phyloP scores from a whole-genome alignment of 306 rosid species.

The Cicer arietinum region DNA sequence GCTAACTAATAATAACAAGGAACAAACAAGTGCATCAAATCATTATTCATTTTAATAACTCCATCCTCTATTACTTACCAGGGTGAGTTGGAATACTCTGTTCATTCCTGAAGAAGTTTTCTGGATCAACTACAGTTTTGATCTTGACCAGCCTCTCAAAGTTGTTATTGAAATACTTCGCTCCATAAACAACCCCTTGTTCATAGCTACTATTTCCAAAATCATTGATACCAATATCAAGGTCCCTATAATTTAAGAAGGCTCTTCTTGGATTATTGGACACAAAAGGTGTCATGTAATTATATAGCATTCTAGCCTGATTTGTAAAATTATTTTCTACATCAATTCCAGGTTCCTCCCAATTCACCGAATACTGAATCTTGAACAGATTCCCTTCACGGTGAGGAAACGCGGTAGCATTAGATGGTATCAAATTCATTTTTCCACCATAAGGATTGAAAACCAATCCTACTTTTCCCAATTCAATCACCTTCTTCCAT shows the following conservation, averaged over 20 bases:
- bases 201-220: constrained; percentile 46
- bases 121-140: constrained; percentile 53
- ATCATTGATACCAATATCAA: constrained; percentile 55
- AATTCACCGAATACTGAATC: constrained; percentile 55
- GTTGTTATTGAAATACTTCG: constrained; percentile 49
- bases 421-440: constrained; percentile 39
- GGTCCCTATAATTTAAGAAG: constrained; percentile 55
- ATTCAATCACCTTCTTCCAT: constrained; percentile 49
- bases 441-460: constrained; percentile 62
- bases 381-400: constrained; percentile 52
- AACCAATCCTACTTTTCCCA: constrained; percentile 50
- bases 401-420: constrained; percentile 56
- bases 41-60: background rate
- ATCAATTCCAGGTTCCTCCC: constrained; percentile 45
- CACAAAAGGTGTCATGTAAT: constrained; percentile 58
- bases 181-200: constrained; percentile 54
- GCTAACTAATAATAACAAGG: constrained; percentile 8
- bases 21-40: constrained; percentile 17
- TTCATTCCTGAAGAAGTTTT: constrained; percentile 55
- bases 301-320: constrained; percentile 36
- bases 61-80: constrained; percentile 18
- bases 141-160: constrained; percentile 54
- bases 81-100: constrained; percentile 52
- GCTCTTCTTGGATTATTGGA: constrained; percentile 58
- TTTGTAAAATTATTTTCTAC: constrained; percentile 32